These are phyloP conservation scores for Suhomyces sp. DNA, from an alignment of 805 yeast species.

Conservation along the genomic window DNA sequence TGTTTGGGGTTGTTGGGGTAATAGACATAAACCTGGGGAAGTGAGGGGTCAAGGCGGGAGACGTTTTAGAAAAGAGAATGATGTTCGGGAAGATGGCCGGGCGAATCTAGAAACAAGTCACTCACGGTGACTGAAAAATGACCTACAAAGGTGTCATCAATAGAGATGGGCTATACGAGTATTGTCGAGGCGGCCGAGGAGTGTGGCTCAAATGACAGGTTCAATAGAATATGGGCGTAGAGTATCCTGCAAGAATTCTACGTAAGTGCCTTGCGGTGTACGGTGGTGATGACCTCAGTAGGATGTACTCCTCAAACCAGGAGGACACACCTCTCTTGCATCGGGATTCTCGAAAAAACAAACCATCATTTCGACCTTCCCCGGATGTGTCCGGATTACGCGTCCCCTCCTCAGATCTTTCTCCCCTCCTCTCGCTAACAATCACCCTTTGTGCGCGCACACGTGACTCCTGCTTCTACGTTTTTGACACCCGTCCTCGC, in stretches of 20 bases:
- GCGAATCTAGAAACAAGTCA: neutral
- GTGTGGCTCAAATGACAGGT: neutral
- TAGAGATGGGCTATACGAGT: neutral
- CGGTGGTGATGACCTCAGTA: neutral
- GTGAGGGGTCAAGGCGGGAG: slow-evolving; percentile 1
- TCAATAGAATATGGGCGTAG: neutral
- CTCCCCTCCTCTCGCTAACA: slow-evolving; percentile 4
- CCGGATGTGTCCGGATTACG: neutral
- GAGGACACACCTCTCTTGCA: neutral
- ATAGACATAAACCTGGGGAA: slow-evolving; percentile 6
- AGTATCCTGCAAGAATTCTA: neutral
- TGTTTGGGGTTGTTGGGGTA: neutral
- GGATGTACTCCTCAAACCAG: neutral
- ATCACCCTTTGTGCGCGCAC: neutral
- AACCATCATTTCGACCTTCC: neutral
- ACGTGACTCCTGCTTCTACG: neutral
- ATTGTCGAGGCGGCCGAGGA: neutral
- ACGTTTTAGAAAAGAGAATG: neutral
- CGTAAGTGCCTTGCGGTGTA: neutral
- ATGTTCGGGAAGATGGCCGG: neutral
- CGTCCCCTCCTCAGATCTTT: neutral
- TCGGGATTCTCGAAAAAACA: neutral
- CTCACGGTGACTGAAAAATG: neutral
- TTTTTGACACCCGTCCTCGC: neutral
- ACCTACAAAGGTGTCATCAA: neutral